These are phyloP conservation scores for Aspergillus steynii DNA, from an alignment of 495 filamentous ascomycete species.

Conservation along the genomic window DNA sequence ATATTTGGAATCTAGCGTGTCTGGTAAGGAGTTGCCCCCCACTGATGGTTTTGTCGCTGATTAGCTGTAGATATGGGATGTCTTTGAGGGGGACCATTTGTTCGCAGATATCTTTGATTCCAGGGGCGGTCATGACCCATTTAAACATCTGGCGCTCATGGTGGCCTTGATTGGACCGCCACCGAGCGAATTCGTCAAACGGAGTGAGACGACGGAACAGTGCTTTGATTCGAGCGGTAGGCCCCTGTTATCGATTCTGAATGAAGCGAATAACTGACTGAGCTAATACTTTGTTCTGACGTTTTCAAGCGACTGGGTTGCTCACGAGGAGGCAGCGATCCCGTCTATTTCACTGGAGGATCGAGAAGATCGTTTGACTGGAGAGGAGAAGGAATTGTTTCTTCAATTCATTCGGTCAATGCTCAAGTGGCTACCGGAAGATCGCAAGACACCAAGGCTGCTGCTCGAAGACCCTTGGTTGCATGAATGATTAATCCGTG, in stretches of 20 bases:
- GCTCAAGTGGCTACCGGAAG: slow-evolving; percentile 40
- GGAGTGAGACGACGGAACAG: slow-evolving; percentile 36
- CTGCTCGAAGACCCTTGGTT: slow-evolving; percentile 38
- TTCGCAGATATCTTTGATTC: slow-evolving; percentile 39
- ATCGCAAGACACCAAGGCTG: slow-evolving; percentile 40
- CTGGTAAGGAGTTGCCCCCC: slow-evolving; percentile 31
- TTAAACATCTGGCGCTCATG: slow-evolving; percentile 43
- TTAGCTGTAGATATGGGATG: slow-evolving; percentile 43
- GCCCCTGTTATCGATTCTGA: slow-evolving; percentile 5
- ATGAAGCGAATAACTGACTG: no score
- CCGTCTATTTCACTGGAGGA: slow-evolving; percentile 25
- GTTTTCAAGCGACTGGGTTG: slow-evolving; percentile 28
- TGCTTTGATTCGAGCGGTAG: slow-evolving; percentile 36
- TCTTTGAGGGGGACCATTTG: slow-evolving; percentile 46
- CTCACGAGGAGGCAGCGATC: slow-evolving; percentile 25
- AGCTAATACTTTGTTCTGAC: no score
- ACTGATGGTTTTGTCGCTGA: slow-evolving; percentile 11
- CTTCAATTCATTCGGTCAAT: slow-evolving; percentile 36
- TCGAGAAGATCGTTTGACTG: slow-evolving; percentile 32
- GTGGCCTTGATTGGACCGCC: slow-evolving; percentile 46
- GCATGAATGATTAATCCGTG: background rate
- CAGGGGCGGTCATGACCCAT: slow-evolving; percentile 32
- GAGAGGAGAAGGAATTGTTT: slow-evolving; percentile 35
- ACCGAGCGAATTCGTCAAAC: slow-evolving; percentile 36
- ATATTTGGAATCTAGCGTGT: slow-evolving; percentile 46